Evolutionary conservation across 2,329 filamentous ascomycete genomes (phyloP), one percentile per base, ranked within the genome.

Genomic region (Lachnellula hyalina): DNA sequence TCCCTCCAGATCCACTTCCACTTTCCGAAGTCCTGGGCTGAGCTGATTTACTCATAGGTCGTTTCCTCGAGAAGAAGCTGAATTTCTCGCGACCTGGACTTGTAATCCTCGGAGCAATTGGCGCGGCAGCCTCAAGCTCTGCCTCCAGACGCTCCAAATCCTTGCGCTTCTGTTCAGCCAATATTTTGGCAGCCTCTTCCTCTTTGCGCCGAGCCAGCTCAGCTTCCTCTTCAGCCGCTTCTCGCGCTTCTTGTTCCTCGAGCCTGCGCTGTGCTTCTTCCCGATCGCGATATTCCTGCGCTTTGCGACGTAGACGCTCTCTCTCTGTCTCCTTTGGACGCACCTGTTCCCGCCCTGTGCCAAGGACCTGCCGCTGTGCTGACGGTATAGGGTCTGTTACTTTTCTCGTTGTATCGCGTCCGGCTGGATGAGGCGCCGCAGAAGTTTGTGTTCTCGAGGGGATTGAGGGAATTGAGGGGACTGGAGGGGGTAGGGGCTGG

Each of bases 121-220:
- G 58, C 11, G 54, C 46, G 23, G 67, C 67, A 47, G 65, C 65
- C n/a, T 61, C 67, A 50, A 70, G 55, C 53, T 66, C 60, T 38
- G 59, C 63, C 47, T 70, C 62, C 8, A 69, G 48, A 38, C 68
- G 56, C 50, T 68, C 65, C 49, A 70, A 52, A 59, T 70, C 68
- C 53, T 66, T 68, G 36, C 36, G 36, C n/a, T 14, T 17, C 12
- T 40, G 36, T 8, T 40, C 36, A n/a, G 57, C 60, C 25, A 28
- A 28, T 28, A 28, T 28, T 8, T 28, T 28, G 25, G 25, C 25
- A 2, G 61, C 53, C 23, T 67, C 62, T 49, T 63, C 64, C 8
- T 64, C 63, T 21, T 47, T 54, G 44, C 58, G 19, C 17, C 56
- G 46, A 6, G 57, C 51, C 5, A 57, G 45, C 40, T 62, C 34